Conservation (phyloP, 179 eudicot genomes). For the Carnegiea gigantea region DNA sequence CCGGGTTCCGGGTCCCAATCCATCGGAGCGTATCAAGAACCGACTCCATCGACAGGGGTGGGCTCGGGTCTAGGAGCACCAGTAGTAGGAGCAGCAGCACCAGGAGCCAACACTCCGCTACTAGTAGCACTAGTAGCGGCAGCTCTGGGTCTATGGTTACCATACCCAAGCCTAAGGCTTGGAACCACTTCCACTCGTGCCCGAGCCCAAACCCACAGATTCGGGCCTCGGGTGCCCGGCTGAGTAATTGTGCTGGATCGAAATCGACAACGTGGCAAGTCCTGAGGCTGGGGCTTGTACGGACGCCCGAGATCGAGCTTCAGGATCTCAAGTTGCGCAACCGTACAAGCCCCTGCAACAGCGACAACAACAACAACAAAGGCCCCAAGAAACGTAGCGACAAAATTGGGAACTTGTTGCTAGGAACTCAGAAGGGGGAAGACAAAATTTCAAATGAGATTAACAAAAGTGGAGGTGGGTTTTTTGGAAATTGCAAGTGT, state of each 20-base stretch:
- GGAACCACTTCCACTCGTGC: slow-evolving; percentile 69
- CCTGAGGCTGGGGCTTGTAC: slow-evolving; percentile 52
- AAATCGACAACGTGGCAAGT: slow-evolving; percentile 57
- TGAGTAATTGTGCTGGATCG: not conserved
- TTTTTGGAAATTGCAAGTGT: slow-evolving; percentile 38
- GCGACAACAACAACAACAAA: slow-evolving; percentile 9
- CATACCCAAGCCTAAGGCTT: slow-evolving; percentile 22
- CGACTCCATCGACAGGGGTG: slow-evolving; percentile 51
- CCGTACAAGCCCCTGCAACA: not conserved
- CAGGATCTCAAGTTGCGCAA: slow-evolving; percentile 40
- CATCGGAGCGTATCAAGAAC: slow-evolving; percentile 43
- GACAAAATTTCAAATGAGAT: not conserved
- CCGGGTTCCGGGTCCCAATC: slow-evolving; percentile 18
- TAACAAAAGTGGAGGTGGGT: slow-evolving; percentile 14
- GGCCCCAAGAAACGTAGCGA: not conserved
- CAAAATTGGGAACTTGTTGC: slow-evolving; percentile 14
- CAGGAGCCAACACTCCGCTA: slow-evolving; percentile 25
- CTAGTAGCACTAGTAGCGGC: slow-evolving; percentile 15
- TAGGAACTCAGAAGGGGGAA: slow-evolving; percentile 16
- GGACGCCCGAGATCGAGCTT: slow-evolving; percentile 64
- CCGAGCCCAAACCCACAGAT: slow-evolving; percentile 70
- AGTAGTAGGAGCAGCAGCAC: slow-evolving; percentile 60
- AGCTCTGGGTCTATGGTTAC: slow-evolving; percentile 16
- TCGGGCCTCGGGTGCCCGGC: slow-evolving; percentile 26
- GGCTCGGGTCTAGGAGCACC: slow-evolving; percentile 40